Percentiles rank a stretch among this genome's conserved stretches.
These are phyloP conservation scores for Heliamphora ciliata DNA, from an alignment of 179 eudicot genomes.

Conservation along the genomic window DNA sequence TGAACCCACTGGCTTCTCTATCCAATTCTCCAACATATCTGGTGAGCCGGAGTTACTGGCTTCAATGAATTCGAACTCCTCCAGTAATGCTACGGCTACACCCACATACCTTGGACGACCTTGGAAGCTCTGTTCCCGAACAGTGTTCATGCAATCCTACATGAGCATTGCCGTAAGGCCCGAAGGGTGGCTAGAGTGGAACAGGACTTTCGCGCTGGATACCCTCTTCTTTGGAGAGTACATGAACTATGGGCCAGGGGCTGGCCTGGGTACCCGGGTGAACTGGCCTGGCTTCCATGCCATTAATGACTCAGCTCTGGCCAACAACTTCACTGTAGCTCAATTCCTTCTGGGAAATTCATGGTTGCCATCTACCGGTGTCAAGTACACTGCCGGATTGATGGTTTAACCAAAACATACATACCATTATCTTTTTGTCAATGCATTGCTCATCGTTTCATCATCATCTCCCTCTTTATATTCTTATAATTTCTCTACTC, in stretches of 20 bases:
- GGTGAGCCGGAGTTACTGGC: slow-evolving; percentile 32
- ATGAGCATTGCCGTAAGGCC: slow-evolving; percentile 42
- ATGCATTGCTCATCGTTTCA: background rate
- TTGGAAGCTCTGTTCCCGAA: slow-evolving; percentile 65
- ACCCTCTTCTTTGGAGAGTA: slow-evolving; percentile 62
- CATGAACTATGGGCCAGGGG: slow-evolving; percentile 55
- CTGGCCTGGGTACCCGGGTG: slow-evolving; percentile 31
- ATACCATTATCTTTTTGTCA: background rate
- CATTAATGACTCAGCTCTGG: slow-evolving; percentile 45
- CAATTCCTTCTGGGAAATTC: slow-evolving; percentile 53
- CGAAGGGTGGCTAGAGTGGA: slow-evolving; percentile 79
- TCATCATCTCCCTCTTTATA: too few species aligned
- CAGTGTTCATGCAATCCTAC: slow-evolving; percentile 61
- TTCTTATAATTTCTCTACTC: too few species aligned
- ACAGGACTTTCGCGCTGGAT: slow-evolving; percentile 41
- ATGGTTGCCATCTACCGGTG: slow-evolving; percentile 76
- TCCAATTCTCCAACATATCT: slow-evolving; percentile 57
- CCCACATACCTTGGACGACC: slow-evolving; percentile 65
- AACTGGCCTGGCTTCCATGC: slow-evolving; percentile 64
- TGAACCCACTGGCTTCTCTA: slow-evolving; percentile 55
- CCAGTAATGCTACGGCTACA: slow-evolving; percentile 8
- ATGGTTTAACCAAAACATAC: slow-evolving; percentile 10
- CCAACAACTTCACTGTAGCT: slow-evolving; percentile 49
- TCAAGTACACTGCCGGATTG: slow-evolving; percentile 50
- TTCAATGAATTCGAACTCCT: background rate